Percentiles rank a stretch among this genome's conserved stretches.
phyloP scores from a whole-genome alignment of 352 stramenopile species.

The Albugo candida region DNA sequence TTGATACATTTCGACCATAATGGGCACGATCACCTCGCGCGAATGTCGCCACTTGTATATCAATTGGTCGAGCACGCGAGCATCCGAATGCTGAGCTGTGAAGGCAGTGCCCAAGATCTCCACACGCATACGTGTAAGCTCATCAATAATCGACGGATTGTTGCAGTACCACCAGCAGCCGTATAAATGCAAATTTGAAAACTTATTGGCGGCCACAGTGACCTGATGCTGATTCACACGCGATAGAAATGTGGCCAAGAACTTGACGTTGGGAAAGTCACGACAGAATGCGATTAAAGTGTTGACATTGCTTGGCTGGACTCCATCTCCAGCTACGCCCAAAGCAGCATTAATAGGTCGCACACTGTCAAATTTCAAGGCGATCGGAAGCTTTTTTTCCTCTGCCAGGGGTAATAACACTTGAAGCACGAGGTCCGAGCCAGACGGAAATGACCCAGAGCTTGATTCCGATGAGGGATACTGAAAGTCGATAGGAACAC shows the following conservation, averaged over 20 bases:
- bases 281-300: constrained; percentile 74
- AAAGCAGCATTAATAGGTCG: constrained; percentile 70
- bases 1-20: constrained; percentile 77
- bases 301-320: constrained; percentile 77
- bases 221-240: constrained; percentile 89
- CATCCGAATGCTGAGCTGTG: constrained; percentile 87
- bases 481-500: constrained; percentile 80
- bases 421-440: constrained; percentile 56
- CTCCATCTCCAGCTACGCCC: constrained; percentile 74
- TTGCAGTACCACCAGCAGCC: constrained; percentile 93
- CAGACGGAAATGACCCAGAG: constrained; percentile 13
- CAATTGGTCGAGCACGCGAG: constrained; percentile 86
- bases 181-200: constrained; percentile 88
- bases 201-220: constrained; percentile 86
- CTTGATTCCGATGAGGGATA: constrained; percentile 20
- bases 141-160: constrained; percentile 86
- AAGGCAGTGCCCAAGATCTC: constrained; percentile 88
- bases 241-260: constrained; percentile 89
- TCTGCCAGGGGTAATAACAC: constrained; percentile 81
- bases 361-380: constrained; percentile 87
- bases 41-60: constrained; percentile 93
- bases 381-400: constrained; percentile 76
- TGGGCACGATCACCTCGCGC: constrained; percentile 68
- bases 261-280: constrained; percentile 81
- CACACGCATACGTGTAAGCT: constrained; percentile 77